Evolutionary conservation across 352 stramenopile species (phyloP), one percentile per base, ranked within the genome.

Genomic region (Pythium dissimile): DNA sequence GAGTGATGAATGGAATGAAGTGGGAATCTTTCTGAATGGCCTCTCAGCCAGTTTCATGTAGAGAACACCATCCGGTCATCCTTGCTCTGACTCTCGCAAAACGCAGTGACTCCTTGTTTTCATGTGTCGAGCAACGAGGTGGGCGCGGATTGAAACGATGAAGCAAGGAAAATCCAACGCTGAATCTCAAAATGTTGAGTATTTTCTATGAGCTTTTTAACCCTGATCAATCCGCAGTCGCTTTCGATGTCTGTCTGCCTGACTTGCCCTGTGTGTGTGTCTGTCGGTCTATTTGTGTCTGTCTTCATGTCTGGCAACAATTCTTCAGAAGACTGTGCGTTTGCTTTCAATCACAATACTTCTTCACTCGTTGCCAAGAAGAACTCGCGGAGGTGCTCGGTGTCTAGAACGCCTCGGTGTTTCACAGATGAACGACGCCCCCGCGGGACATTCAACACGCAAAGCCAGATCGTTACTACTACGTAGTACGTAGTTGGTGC

Each of bases 191-290:
- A 26, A 67, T 89, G 79, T 89, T 79, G 79, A 89, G 24, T 58
- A 47, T 80, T 75, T 64, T 67, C 72, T 66, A 76, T 84, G 76
- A 89, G 76, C 79, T 86, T 89, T 89, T 89, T 89, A 89, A 89
- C 79, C 64, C 79, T 89, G 79, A 89, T 85, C 73, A 82, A 79
- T 79, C 65, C 48, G 43, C 21, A n/a, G n/a, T n/a, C n/a, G n/a
- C n/a, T n/a, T n/a, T n/a, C n/a, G n/a, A n/a, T n/a, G n/a, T n/a
- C n/a, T n/a, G n/a, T n/a, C n/a, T n/a, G n/a, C n/a, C n/a, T n/a
- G n/a, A n/a, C n/a, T n/a, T n/a, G n/a, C 55, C 34, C 24, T 65
- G n/a, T 59, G 28, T 18, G 24, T 61, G 38, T 65, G 48, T 63
- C 30, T 65, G 32, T 58, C 13, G 21, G 27, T n/a, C 31, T 52